These are phyloP conservation scores for Centella asiatica DNA, from an alignment of 129 eudicot species.

Conservation along the genomic window DNA sequence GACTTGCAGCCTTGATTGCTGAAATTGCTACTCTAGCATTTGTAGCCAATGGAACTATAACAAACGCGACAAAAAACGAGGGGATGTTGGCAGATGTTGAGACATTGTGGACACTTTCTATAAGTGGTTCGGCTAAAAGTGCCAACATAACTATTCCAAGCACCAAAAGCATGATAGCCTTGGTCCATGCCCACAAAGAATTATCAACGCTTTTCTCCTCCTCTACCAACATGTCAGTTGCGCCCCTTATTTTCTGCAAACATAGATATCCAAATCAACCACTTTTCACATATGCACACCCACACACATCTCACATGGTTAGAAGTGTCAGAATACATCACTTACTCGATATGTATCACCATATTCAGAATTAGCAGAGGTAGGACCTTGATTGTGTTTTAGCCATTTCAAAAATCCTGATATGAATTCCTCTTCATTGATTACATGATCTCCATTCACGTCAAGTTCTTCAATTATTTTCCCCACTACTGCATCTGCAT, in stretches of 20 bases:
- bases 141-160: constrained; percentile 46
- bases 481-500: constrained; percentile 40
- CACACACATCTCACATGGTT: background rate
- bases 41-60: constrained; percentile 65
- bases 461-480: constrained; percentile 61
- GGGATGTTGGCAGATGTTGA: constrained; percentile 47
- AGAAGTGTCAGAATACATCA: background rate
- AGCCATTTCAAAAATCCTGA: constrained; percentile 51
- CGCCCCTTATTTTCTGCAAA: constrained; percentile 40
- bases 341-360: constrained; percentile 30
- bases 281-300: background rate
- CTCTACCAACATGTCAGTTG: constrained; percentile 19
- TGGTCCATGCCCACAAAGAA: constrained; percentile 37
- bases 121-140: constrained; percentile 70
- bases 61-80: constrained; percentile 50
- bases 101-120: constrained; percentile 51
- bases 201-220: constrained; percentile 29
- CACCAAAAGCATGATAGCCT: constrained; percentile 45
- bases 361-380: constrained; percentile 23
- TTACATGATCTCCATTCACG: constrained; percentile 37
- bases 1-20: constrained; percentile 40
- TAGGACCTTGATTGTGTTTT: constrained; percentile 19
- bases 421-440: constrained; percentile 55
- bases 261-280: background rate
- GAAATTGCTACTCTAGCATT: constrained; percentile 54